Evolutionary conservation across 2,329 filamentous ascomycete species (phyloP), one percentile per base, ranked within the genome.

Genomic region (Stagonosporopsis chrysanthemi): DNA sequence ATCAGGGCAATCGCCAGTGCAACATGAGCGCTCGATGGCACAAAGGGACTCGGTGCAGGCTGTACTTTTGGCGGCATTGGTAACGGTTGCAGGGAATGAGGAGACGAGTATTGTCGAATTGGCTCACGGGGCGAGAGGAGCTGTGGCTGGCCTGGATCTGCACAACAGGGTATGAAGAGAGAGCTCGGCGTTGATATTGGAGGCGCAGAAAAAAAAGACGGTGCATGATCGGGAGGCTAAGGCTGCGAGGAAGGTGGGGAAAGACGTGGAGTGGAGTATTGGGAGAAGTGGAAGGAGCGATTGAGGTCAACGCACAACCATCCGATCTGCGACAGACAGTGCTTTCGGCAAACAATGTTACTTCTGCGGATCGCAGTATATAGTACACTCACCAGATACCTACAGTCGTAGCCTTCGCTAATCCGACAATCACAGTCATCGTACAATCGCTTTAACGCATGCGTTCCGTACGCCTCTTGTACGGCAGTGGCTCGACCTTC

Each of bases 401-500:
- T 65, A 60, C 64, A 63, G 55, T 23, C 26, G n/a, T 33, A 46
- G 44, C 46, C 40, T 26, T 45, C 47, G 52, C 52, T 43, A 45
- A 52, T 48, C 40, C 39, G 49, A 45, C 43, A 36, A 33, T 15
- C 41, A 40, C 26, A 36, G 23, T 49, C 14, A 48, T 23, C 42
- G 40, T 47, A 24, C 47, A 33, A 22, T 8, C 26, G 9, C 62
- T 62, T 65, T 42, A 82, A 63, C 80, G 75, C 70, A 79, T 82
- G 56, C 80, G 74, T 62, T 77, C 76, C 17, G 77, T 78, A 74
- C 85, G 82, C 74, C 84, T 83, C 80, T 87, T 86, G 71, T 88
- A 87, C 9, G 86, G 86, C 69, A 88, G 72, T 60, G 84, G 84
- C 80, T 90, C 85, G 59, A 94, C 84, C 71, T 87, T 90, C 80